Percentiles rank a stretch among this genome's conserved stretches.
phyloP scores from a whole-genome alignment of 495 filamentous ascomycete species.

The Talaromyces adpressus region DNA sequence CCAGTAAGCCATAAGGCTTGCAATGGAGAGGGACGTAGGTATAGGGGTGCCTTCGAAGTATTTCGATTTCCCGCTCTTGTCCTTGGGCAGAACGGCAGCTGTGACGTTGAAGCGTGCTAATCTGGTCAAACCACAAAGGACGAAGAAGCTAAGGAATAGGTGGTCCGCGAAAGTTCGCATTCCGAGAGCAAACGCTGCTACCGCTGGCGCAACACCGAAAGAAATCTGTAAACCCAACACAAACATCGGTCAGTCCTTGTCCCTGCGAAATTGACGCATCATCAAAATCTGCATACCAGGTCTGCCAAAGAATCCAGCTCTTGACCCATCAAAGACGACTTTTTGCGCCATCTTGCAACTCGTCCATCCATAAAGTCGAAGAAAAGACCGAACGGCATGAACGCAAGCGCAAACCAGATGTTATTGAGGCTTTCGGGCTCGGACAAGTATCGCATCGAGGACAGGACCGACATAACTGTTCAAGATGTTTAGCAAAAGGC shows the following conservation, averaged over 20 bases:
- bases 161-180: conserved; percentile 83
- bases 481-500: conserved; percentile 24
- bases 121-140: conserved; percentile 89
- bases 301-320: conserved; percentile 97
- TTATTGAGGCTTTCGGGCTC: conserved; percentile 55
- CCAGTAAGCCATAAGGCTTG: conserved; percentile 84
- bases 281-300: conserved; percentile 52
- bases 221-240: conserved; percentile 60
- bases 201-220: conserved; percentile 87
- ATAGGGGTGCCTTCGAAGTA: conserved; percentile 98
- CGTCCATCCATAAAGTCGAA: conserved; percentile 99
- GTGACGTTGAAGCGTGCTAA: conserved; percentile 98
- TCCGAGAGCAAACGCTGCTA: conserved; percentile 81
- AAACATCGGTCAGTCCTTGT: conserved; percentile 6
- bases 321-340: conserved; percentile 95
- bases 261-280: neutral
- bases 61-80: conserved; percentile 78
- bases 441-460: conserved; percentile 87
- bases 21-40: conserved; percentile 77
- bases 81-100: conserved; percentile 78
- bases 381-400: conserved; percentile 92
- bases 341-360: conserved; percentile 90
- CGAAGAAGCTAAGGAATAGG: conserved; percentile 77
- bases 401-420: conserved; percentile 73
- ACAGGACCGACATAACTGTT: conserved; percentile 85